Evolutionary conservation across 2,329 filamentous ascomycete species (phyloP).

Genomic region (Coleophoma eucalyptorum): DNA sequence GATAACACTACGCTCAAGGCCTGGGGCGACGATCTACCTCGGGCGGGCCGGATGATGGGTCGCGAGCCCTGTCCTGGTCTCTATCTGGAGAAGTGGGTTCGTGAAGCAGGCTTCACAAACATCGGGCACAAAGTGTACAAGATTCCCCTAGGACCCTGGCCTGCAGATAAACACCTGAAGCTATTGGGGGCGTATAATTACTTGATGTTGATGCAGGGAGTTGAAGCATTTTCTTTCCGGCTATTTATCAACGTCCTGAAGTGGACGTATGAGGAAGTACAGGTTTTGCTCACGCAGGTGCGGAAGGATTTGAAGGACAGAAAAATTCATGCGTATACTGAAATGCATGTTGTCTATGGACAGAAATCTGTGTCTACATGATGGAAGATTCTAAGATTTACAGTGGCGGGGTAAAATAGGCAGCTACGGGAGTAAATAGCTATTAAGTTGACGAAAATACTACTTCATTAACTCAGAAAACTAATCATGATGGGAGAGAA

Average conservation of each 20-base stretch:
- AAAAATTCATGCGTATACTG: neutral
- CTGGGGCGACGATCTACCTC: neutral
- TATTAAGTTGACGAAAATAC: too few species aligned
- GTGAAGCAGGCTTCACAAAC: neutral
- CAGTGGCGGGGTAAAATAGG: too few species aligned
- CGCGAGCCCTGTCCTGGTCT: neutral
- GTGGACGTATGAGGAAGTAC: neutral
- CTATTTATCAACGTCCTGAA: neutral
- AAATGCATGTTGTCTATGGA: neutral
- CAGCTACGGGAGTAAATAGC: too few species aligned
- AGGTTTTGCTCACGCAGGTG: neutral
- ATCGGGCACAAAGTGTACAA: neutral
- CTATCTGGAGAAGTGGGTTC: neutral
- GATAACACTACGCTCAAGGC: neutral
- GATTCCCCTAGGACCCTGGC: neutral
- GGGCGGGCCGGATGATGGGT: neutral
- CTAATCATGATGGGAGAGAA: too few species aligned
- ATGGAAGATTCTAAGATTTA: too few species aligned
- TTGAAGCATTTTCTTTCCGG: neutral
- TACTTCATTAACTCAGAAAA: too few species aligned
- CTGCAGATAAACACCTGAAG: conserved; percentile 2
- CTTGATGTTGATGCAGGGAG: neutral
- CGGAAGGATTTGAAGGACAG: neutral
- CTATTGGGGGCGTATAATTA: neutral
- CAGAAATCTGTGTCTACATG: too few species aligned